These are phyloP conservation scores for Aspergillus ochraceus DNA, from an alignment of 2,329 filamentous ascomycete species.

Conservation along the genomic window DNA sequence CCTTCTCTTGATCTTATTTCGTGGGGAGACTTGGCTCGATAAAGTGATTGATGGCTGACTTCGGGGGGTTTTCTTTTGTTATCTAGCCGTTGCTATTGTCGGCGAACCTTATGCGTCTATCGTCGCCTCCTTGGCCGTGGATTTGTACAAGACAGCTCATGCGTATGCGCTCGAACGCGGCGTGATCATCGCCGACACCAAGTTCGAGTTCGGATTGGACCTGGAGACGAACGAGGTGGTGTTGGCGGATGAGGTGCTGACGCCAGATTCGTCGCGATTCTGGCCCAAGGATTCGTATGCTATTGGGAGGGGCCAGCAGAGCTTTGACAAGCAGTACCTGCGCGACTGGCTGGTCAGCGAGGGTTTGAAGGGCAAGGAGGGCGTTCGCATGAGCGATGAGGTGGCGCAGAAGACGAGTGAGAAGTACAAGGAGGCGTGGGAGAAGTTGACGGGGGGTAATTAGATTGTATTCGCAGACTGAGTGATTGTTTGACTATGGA, in stretches of 20 bases:
- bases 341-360: constrained; percentile 76
- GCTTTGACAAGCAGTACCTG: constrained; percentile 85
- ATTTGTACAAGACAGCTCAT: constrained; percentile 60
- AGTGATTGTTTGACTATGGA: no score
- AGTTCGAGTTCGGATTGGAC: constrained; percentile 74
- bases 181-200: constrained; percentile 76
- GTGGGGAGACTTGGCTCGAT: background rate
- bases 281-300: constrained; percentile 76
- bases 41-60: background rate
- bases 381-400: constrained; percentile 70
- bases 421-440: constrained; percentile 76
- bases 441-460: constrained; percentile 63
- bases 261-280: constrained; percentile 81
- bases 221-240: constrained; percentile 66
- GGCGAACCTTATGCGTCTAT: constrained; percentile 63
- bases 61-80: background rate
- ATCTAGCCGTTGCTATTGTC: constrained; percentile 57
- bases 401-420: constrained; percentile 66
- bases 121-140: constrained; percentile 65
- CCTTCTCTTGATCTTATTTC: background rate
- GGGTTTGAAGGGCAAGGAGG: constrained; percentile 73
- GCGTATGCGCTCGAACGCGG: constrained; percentile 54
- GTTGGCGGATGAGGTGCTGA: constrained; percentile 81
- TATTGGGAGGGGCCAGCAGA: constrained; percentile 72
- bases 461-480: constrained; percentile 22